Evolutionary conservation across 2,329 filamentous ascomycete species (phyloP).

Genomic region (Aspergillus novofumigatus): DNA sequence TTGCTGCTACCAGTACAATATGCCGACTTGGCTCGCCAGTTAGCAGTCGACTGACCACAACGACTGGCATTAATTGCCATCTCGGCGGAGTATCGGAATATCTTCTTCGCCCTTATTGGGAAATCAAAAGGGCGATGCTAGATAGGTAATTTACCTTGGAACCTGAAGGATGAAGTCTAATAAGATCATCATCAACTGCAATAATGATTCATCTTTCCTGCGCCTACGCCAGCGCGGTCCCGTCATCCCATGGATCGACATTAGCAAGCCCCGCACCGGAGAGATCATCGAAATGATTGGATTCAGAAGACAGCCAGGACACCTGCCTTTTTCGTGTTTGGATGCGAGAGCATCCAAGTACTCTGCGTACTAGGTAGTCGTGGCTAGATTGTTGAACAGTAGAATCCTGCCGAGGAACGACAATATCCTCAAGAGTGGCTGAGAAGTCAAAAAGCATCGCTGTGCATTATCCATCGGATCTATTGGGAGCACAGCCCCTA

Average conservation of each 20-base stretch:
- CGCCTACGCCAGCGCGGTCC: not conserved
- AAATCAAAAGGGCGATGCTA: not conserved
- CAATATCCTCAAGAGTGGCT: not conserved
- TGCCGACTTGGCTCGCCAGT: not conserved
- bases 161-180: not conserved
- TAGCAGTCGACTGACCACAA: not conserved
- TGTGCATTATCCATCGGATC: not conserved
- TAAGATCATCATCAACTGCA: not conserved
- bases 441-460: not conserved
- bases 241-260: not conserved
- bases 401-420: too few species aligned
- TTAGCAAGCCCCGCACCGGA: not conserved
- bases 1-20: not conserved
- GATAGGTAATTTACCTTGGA: not conserved
- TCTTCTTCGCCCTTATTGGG: not conserved
- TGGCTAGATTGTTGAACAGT: not conserved
- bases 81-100: not conserved
- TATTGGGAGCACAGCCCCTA: not conserved
- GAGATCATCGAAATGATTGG: not conserved
- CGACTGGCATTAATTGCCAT: not conserved
- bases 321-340: not conserved
- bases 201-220: not conserved
- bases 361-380: not conserved
- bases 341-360: not conserved
- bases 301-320: not conserved